These are phyloP conservation scores for Phytopythium boreale DNA, from an alignment of 352 stramenopile genomes.

Conservation along the genomic window DNA sequence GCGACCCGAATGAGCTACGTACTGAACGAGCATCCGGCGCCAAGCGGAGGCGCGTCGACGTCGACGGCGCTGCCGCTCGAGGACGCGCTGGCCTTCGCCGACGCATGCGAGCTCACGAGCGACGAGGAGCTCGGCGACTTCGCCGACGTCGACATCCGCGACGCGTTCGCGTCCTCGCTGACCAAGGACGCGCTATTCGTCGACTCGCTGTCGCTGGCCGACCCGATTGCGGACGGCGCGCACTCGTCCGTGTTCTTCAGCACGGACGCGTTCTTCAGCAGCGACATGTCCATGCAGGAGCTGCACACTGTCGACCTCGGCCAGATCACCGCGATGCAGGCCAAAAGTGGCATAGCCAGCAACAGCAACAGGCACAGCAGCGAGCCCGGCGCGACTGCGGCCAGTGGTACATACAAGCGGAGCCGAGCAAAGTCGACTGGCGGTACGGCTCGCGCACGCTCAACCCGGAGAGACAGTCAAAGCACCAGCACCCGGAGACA, in stretches of 20 bases:
- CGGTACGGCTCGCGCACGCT: neutral
- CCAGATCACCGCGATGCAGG: neutral
- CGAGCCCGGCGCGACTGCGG: constrained; percentile 5
- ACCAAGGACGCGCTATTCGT: constrained; percentile 9
- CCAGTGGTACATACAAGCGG: constrained; percentile 21
- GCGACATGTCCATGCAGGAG: constrained; percentile 17
- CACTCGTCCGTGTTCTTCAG: neutral
- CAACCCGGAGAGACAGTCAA: neutral
- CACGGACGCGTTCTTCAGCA: constrained; percentile 4
- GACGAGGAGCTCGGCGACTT: constrained; percentile 18
- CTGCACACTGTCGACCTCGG: constrained; percentile 18
- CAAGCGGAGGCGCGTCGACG: too few species aligned
- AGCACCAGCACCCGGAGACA: neutral
- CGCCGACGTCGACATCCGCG: constrained; percentile 16
- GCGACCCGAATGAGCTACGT: neutral
- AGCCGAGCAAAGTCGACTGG: constrained; percentile 15
- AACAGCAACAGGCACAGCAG: neutral
- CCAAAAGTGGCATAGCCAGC: neutral
- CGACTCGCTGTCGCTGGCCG: neutral
- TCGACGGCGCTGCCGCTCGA: constrained; percentile 20
- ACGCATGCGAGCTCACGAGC: constrained; percentile 28
- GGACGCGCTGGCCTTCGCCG: constrained; percentile 38
- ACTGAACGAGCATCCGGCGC: neutral
- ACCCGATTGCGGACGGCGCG: neutral
- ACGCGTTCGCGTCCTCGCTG: constrained; percentile 14